Base-by-base conservation (phyloP, 1,139 yeast species). In the Sugiyamaella grinbergsii region DNA sequence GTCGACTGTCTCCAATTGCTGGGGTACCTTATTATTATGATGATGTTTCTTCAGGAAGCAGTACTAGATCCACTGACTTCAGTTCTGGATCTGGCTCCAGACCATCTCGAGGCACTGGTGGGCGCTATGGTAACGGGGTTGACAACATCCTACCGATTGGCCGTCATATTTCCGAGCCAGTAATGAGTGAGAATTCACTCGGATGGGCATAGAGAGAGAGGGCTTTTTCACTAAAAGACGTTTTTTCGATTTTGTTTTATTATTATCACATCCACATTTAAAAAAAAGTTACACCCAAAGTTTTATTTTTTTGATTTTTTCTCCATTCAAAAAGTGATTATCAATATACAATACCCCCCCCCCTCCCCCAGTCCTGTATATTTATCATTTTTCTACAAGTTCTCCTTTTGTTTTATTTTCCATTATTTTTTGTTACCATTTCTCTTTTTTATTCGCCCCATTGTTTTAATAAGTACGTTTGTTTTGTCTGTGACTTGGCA, bases 131-230 rank as follows among this genome's bases (percentile, higher is more conserved):
- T 20, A 40, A 49, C 40, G 62, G 55, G 38, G 42, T 54, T 40
- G 57, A 53, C 49, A 52, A 44, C 51, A 57, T 58, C 23, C 39
- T 60, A 50, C 64, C 62, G 16, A 59, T 58, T 48, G 62, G 62
- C 26, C 63, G 63, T 26, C 66, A 62, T 41, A 71, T 71, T 47
- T 69, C 73, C 39, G 67, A 62, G 47, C 74, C 74, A 10, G 71
- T 71, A 13, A 66, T 67, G 63, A 65, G 72, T 51, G 73, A 70
- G 51, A 71, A 71, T 59, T 68, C 72, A 16, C 60, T 71, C 15
- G 75, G 75, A 26, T 70, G 74, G 74, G 62, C 66, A 16, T 67
- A 54, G 56, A n/a, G n/a, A n/a, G n/a, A n/a, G n/a, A n/a, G n/a
- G n/a, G n/a, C n/a, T n/a, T n/a, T n/a, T n/a, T n/a, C n/a, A n/a